Evolutionary conservation across 352 stramenopile genomes (phyloP).

Genomic region (Albugo laibachii): DNA sequence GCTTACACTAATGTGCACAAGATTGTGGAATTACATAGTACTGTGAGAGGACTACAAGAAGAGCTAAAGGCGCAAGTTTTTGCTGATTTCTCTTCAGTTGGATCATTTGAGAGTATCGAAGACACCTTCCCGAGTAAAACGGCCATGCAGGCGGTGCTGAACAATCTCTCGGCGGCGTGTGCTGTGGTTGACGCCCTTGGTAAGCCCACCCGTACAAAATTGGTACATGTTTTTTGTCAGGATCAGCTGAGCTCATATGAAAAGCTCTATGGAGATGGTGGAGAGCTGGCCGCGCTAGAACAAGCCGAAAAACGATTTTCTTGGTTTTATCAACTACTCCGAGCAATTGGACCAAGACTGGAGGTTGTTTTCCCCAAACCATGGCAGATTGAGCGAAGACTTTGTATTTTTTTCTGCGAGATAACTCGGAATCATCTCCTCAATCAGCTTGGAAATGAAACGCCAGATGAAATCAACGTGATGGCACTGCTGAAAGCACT

Average conservation of each 20-base stretch:
- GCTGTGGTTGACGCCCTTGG: slow-evolving; percentile 47
- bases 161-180: slow-evolving; percentile 43
- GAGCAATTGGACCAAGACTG: slow-evolving; percentile 65
- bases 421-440: slow-evolving; percentile 56
- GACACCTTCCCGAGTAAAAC: slow-evolving; percentile 49
- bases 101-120: slow-evolving; percentile 44
- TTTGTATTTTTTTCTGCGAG: slow-evolving; percentile 88
- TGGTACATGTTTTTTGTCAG: slow-evolving; percentile 48
- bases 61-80: slow-evolving; percentile 79
- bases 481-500: slow-evolving; percentile 45
- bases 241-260: slow-evolving; percentile 47
- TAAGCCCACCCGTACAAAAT: slow-evolving; percentile 38
- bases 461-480: slow-evolving; percentile 58
- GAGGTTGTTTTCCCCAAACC: slow-evolving; percentile 88
- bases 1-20: slow-evolving; percentile 82
- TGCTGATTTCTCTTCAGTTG: slow-evolving; percentile 77
- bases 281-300: slow-evolving; percentile 27
- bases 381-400: slow-evolving; percentile 88
- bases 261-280: slow-evolving; percentile 30
- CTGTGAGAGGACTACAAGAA: slow-evolving; percentile 78
- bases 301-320: slow-evolving; percentile 51
- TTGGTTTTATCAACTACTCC: slow-evolving; percentile 65
- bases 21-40: slow-evolving; percentile 86
- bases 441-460: slow-evolving; percentile 32
- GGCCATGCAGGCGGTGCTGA: slow-evolving; percentile 40